Base-by-base conservation (phyloP, 495 filamentous ascomycete genomes). In the Aspergillus conjunctus region DNA sequence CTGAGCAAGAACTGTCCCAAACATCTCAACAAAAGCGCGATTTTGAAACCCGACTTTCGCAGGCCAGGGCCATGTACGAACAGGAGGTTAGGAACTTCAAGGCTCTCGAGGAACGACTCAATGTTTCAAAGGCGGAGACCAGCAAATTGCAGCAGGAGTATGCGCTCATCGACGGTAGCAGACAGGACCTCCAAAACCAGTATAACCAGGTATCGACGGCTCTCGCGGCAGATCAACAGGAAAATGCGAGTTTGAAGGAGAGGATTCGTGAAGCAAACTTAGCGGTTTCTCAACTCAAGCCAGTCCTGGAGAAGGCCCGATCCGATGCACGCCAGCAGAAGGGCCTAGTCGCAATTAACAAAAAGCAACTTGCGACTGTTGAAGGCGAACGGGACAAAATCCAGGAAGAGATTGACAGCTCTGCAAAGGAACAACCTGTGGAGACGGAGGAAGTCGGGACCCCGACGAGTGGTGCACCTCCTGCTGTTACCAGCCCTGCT, bases 311-410 rank as follows among this genome's bases (percentile, higher is more conserved):
- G 65, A 96, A 96, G 77, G 79, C 95, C 54, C 88, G 91, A 69
- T 89, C 86, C 11, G 91, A 94, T 63, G 91, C 92, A 41, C 86
- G 94, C 20, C 94, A 97, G 69, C 92, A 97, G 75, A 97, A 95
- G 73, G 94, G 94, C 10, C 75, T 97, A 45, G 94, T 95, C 46
- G 91, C 95, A 5, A 98, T 98, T 74, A 96, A 95, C 77, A 97
- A 95, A 77, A 98, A 98, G 77, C 94, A 98, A 76, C 80, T 97
- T 50, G 82, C 89, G 37, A 96, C 93, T 1, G 88, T 87, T 60
- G 95, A 98, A 72, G 83, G 80, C 32, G 94, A 98, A 67, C 82
- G 88, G 15, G 93, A 96, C 44, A 93, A 90, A 73, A 71, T 94
- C 41, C 91, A 92, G 74, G 74, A 73, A 8, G 92, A 97, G 65